Conservation (phyloP, 768 basidiomycete genomes). For the Amylocystis lapponica region DNA sequence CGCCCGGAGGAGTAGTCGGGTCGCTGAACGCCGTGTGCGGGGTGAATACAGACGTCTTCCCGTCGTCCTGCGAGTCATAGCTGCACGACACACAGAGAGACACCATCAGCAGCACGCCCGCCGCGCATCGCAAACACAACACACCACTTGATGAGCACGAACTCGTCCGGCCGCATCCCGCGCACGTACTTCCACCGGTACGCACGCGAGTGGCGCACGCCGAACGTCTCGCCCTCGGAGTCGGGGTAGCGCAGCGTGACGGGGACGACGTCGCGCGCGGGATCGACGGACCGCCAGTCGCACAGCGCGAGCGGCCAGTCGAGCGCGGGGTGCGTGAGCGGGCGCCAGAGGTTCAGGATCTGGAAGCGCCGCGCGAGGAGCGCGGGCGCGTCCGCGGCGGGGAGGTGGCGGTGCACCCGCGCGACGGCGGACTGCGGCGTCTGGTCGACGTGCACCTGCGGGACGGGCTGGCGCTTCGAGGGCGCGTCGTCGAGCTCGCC, state of each 20-base stretch:
- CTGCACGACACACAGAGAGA: constrained; percentile 13
- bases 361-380: constrained; percentile 30
- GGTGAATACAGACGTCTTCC: constrained; percentile 46
- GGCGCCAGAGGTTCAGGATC: constrained; percentile 38
- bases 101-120: not conserved
- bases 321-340: constrained; percentile 27
- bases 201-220: constrained; percentile 14
- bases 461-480: constrained; percentile 37
- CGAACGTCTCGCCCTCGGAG: constrained; percentile 19
- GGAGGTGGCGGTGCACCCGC: constrained; percentile 39
- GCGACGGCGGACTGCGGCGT: constrained; percentile 34
- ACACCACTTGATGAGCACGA: constrained; percentile 30
- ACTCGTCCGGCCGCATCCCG: constrained; percentile 29
- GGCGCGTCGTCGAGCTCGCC: constrained; percentile 31
- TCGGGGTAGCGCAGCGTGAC: constrained; percentile 23
- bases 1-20: constrained; percentile 42
- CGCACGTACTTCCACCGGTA: constrained; percentile 30
- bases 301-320: constrained; percentile 31
- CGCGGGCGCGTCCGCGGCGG: constrained; percentile 30
- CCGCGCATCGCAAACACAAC: not conserved
- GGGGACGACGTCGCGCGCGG: constrained; percentile 25
- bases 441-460: constrained; percentile 41
- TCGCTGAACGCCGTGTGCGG: constrained; percentile 63
- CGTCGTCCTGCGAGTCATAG: constrained; percentile 32
- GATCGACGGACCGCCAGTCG: constrained; percentile 29